A percentile compares a stretch with the other conserved stretches of the same genome.
Evolutionary conservation across 2,329 filamentous ascomycete species (phyloP).

Genomic region (Penicillium sp.): DNA sequence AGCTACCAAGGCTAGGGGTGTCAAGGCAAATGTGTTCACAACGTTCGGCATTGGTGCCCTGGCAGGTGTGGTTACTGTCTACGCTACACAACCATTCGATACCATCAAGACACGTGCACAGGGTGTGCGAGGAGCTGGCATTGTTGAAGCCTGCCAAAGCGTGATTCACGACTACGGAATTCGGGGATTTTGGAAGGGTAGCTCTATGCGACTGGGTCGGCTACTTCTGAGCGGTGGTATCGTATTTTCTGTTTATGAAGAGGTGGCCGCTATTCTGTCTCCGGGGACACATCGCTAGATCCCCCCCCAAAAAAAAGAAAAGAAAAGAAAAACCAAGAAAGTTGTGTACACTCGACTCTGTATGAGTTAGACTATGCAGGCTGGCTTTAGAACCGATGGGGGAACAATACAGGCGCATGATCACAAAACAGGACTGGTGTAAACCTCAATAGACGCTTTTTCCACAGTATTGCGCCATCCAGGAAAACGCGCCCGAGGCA

Average conservation of each 20-base stretch:
- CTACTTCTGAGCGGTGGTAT: slow-evolving; percentile 67
- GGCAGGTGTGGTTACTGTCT: slow-evolving; percentile 56
- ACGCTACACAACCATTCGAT: slow-evolving; percentile 21
- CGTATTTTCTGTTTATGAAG: slow-evolving; percentile 63
- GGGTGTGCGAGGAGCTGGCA: too few relatives aligned
- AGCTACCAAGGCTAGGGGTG: slow-evolving; percentile 33
- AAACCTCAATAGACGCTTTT: slow-evolving; percentile 11
- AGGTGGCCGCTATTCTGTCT: slow-evolving; percentile 52
- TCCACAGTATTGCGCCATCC: slow-evolving; percentile 11
- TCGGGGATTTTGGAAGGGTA: slow-evolving; percentile 65
- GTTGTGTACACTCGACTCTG: too few relatives aligned
- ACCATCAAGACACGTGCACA: too few relatives aligned
- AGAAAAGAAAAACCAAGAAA: too few relatives aligned
- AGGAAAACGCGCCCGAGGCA: slow-evolving; percentile 2
- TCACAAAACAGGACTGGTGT: slow-evolving; percentile 5
- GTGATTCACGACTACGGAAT: slow-evolving; percentile 51
- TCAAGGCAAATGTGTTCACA: slow-evolving; percentile 51
- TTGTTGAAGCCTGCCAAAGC: too few relatives aligned
- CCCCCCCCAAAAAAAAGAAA: neutral
- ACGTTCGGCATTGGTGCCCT: slow-evolving; percentile 64
- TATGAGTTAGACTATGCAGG: neutral
- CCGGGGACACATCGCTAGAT: slow-evolving; percentile 27
- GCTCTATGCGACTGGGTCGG: slow-evolving; percentile 65
- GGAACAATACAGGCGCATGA: neutral
- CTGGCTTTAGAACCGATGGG: neutral